Conservation (phyloP, 768 basidiomycete genomes). For the Pilatotrama ljubarskyi region DNA sequence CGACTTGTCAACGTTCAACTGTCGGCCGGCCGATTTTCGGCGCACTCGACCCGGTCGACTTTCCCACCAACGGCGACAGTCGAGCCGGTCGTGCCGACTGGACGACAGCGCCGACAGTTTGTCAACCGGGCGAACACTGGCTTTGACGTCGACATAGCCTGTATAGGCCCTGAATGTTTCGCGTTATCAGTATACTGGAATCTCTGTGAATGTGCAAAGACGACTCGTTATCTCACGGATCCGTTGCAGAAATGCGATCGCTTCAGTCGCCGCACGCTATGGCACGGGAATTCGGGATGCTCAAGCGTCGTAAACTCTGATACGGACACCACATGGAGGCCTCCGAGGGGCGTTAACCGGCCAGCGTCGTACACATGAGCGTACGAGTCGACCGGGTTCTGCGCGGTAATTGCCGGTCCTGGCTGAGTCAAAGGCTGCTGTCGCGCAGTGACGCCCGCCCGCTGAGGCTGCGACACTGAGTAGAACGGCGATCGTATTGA, state of each 20-base stretch:
- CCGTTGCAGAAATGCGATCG: conserved; percentile 43
- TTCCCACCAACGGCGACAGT: no score
- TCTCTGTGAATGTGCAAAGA: neutral
- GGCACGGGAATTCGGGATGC: conserved; percentile 46
- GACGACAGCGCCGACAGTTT: no score
- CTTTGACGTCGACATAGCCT: conserved; percentile 70
- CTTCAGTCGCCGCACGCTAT: conserved; percentile 44
- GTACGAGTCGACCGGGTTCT: neutral
- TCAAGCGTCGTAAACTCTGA: conserved; percentile 38
- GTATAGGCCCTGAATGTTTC: conserved; percentile 53
- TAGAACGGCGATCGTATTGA: no score
- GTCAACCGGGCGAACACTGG: no score
- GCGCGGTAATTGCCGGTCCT: neutral
- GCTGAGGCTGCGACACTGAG: no score
- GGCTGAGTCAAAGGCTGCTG: neutral
- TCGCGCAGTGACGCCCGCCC: neutral
- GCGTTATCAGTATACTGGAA: neutral
- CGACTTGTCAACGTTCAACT: no score
- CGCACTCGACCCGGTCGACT: no score
- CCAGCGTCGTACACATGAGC: conserved; percentile 29
- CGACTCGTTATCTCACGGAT: conserved; percentile 30
- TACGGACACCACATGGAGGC: conserved; percentile 28
- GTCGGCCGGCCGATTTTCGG: no score
- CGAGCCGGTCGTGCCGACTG: no score
- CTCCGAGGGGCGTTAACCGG: conserved; percentile 34